Conservation (phyloP, 345 rosid species). For the Eutrema heterophyllum region DNA sequence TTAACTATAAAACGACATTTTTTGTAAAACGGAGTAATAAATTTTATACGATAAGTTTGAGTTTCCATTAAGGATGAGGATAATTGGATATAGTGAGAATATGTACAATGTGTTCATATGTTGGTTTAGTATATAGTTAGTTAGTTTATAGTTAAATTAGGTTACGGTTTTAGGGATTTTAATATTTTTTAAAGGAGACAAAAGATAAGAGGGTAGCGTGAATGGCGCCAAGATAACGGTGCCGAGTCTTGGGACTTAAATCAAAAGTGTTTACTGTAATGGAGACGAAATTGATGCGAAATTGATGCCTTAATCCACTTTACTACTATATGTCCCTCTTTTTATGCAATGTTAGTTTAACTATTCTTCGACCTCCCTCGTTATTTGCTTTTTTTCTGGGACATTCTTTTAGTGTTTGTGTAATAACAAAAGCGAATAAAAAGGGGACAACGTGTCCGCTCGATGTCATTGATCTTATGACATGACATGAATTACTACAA, state of each 20-base stretch:
- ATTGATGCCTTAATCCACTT: constrained; percentile 27
- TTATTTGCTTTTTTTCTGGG: background rate
- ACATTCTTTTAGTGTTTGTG: constrained; percentile 1
- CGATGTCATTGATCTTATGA: constrained; percentile 18
- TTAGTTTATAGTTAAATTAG: constrained; percentile 23
- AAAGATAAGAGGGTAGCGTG: constrained; percentile 21
- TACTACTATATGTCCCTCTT: background rate
- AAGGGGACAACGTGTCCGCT: constrained; percentile 26
- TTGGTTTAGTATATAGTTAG: constrained; percentile 13
- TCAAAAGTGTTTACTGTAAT: constrained; percentile 15
- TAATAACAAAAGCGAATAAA: constrained; percentile 9
- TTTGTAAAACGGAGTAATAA: background rate
- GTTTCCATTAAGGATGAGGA: background rate
- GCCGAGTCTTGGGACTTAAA: constrained; percentile 29
- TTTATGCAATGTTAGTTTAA: constrained; percentile 7
- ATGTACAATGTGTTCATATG: background rate
- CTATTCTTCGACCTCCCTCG: background rate
- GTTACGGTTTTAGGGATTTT: background rate
- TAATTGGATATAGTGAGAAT: background rate
- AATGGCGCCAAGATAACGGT: constrained; percentile 35
- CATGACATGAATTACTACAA: background rate
- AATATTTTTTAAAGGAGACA: background rate
- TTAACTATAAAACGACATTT: too few relatives aligned
- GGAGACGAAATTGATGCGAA: constrained; percentile 24
- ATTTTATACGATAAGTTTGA: background rate